Evolutionary conservation across 495 filamentous ascomycete species (phyloP).

Genomic region (Neurospora hispaniola): DNA sequence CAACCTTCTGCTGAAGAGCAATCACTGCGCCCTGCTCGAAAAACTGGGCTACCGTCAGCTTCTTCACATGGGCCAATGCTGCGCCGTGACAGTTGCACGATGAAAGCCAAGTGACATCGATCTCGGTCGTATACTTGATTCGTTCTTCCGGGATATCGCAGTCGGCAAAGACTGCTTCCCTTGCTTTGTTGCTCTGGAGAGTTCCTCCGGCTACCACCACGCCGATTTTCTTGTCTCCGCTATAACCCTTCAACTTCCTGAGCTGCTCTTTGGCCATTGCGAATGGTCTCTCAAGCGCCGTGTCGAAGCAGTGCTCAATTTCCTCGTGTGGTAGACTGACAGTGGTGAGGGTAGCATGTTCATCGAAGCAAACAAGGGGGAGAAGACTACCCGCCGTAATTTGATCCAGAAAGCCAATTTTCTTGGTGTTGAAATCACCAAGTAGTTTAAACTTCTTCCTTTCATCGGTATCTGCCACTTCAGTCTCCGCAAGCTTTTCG

Average conservation of each 20-base stretch:
- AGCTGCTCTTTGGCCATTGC: background rate
- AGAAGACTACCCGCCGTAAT: background rate
- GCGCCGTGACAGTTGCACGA: conserved; percentile 1
- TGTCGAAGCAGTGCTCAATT: background rate
- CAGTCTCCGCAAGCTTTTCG: background rate
- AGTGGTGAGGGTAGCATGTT: background rate
- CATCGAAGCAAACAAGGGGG: background rate
- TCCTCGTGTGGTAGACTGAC: background rate
- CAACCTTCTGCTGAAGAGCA: background rate
- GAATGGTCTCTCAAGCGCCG: background rate
- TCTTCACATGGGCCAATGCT: background rate
- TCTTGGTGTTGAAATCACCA: background rate
- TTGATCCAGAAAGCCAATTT: background rate
- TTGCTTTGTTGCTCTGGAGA: background rate
- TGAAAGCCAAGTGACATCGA: background rate
- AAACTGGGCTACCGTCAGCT: conserved; percentile 1
- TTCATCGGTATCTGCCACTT: background rate
- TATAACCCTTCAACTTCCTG: background rate
- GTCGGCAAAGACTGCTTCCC: background rate
- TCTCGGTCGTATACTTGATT: background rate
- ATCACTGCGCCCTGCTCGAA: conserved; percentile 1
- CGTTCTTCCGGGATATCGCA: background rate
- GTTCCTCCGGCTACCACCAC: conserved; percentile 5
- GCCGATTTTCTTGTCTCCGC: background rate
- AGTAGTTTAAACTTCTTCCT: background rate